phyloP scores from a whole-genome alignment of 176 grass and related monocot genomes.

The Avena sativa region DNA sequence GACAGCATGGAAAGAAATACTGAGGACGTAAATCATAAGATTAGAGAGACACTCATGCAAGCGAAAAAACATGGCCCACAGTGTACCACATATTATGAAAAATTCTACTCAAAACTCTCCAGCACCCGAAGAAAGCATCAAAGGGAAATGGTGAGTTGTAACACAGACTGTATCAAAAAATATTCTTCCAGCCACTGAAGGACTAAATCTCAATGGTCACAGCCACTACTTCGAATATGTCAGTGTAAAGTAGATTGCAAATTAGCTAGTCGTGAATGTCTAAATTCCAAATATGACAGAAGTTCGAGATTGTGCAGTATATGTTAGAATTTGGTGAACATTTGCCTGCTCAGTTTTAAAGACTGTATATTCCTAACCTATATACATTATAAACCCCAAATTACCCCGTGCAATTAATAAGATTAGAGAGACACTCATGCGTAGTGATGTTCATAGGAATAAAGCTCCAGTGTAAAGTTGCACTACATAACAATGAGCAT shows the following conservation, averaged over 20 bases:
- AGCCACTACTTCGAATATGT: background rate
- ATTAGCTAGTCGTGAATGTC: background rate
- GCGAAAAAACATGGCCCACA: background rate
- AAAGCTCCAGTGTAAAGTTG: slow-evolving; percentile 10
- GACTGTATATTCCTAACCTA: background rate
- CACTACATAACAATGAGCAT: background rate
- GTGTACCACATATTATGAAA: slow-evolving; percentile 4
- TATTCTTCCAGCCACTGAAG: slow-evolving; percentile 7
- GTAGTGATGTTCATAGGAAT: slow-evolving; percentile 1
- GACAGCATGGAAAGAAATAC: background rate
- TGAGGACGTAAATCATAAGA: background rate
- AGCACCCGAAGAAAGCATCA: slow-evolving; percentile 5
- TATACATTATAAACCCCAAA: background rate
- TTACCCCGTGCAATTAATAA: background rate
- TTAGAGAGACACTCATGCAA: slow-evolving; percentile 8
- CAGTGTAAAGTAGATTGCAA: background rate
- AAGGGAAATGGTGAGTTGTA: background rate
- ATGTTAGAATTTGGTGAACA: slow-evolving; percentile 12
- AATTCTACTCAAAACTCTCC: background rate
- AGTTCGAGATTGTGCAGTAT: background rate
- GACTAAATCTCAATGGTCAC: background rate
- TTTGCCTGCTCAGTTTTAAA: background rate
- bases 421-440: no score
- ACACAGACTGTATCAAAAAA: background rate
- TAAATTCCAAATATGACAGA: slow-evolving; percentile 8